phyloP scores from a whole-genome alignment of 371 early-diverging fungal species.

The Mucor lusitanicus region DNA sequence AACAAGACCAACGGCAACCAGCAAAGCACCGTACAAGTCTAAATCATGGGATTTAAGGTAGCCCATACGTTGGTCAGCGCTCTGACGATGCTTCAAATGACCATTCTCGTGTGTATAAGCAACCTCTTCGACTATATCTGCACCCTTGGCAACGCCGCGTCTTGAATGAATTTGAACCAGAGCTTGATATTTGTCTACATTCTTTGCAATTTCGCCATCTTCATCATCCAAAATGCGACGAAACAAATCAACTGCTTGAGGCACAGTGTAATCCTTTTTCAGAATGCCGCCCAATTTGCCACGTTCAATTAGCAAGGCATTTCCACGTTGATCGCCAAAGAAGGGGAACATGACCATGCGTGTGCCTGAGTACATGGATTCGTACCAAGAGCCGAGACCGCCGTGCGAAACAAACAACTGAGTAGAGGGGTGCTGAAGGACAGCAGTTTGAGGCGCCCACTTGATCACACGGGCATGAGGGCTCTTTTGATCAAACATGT shows the following conservation, averaged over 20 bases:
- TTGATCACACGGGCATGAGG: conserved; percentile 6
- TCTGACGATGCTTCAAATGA: conserved; percentile 17
- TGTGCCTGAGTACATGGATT: conserved; percentile 34
- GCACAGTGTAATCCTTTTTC: neutral
- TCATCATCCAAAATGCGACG: conserved; percentile 1
- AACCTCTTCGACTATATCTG: conserved; percentile 31
- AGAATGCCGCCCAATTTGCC: neutral
- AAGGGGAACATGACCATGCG: conserved; percentile 39
- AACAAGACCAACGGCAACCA: neutral
- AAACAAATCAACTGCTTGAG: neutral
- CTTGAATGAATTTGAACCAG: conserved; percentile 22
- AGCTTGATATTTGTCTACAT: conserved; percentile 15
- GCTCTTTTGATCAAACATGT: neutral
- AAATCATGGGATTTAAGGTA: conserved; percentile 10
- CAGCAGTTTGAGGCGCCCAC: conserved; percentile 45
- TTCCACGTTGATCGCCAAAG: conserved; percentile 42
- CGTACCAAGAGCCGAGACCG: conserved; percentile 37
- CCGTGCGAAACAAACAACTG: conserved; percentile 39
- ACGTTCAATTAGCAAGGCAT: conserved; percentile 9
- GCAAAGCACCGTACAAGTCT: conserved; percentile 7
- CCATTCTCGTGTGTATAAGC: conserved; percentile 21
- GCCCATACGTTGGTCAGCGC: neutral
- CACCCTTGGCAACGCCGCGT: conserved; percentile 17
- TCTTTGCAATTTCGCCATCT: conserved; percentile 4
- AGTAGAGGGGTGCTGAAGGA: conserved; percentile 37